Conservation (phyloP, 163 green algal species). For the Scenedesmus sp. region DNA sequence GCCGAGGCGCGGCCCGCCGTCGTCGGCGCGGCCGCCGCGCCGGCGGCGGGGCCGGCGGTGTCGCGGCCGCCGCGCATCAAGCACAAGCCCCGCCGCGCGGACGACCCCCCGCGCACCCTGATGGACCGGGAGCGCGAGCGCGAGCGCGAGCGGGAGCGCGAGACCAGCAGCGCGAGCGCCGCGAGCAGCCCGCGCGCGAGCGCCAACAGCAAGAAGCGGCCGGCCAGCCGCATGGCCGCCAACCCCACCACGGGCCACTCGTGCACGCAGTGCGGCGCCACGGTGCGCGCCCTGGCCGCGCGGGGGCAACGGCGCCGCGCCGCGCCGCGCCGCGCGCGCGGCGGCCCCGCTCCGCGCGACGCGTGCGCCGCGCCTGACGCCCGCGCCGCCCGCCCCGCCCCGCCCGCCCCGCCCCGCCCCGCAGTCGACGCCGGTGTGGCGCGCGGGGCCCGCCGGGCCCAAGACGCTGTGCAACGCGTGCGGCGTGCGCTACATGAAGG, state of each 20-base stretch:
- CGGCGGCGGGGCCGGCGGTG: neutral
- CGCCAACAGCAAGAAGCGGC: slow-evolving; percentile 30
- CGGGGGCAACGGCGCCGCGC: too few relatives aligned
- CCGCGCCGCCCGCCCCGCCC: neutral
- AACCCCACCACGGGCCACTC: slow-evolving; percentile 8
- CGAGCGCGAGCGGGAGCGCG: too few relatives aligned
- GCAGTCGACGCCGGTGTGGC: slow-evolving; percentile 89
- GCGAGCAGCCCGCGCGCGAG: neutral
- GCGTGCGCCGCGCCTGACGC: neutral
- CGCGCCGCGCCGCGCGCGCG: too few relatives aligned
- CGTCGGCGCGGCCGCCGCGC: slow-evolving; percentile 6
- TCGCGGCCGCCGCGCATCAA: slow-evolving; percentile 12
- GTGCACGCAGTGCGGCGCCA: slow-evolving; percentile 33
- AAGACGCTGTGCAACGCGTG: slow-evolving; percentile 96
- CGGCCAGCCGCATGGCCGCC: slow-evolving; percentile 11
- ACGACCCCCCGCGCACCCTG: neutral
- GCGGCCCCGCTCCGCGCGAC: neutral
- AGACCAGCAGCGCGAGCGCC: too few relatives aligned
- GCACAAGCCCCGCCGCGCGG: slow-evolving; percentile 5
- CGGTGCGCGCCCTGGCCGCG: slow-evolving; percentile 24
- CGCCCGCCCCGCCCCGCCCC: neutral
- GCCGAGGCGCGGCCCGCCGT: neutral
- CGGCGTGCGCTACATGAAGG: slow-evolving; percentile 79
- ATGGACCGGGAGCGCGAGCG: too few relatives aligned
- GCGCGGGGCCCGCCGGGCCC: slow-evolving; percentile 83